Percentiles rank a stretch among this genome's conserved stretches.
Evolutionary conservation across 1,284 basidiomycete genomes (phyloP).

Genomic region (Bondarzewia mesenterica): DNA sequence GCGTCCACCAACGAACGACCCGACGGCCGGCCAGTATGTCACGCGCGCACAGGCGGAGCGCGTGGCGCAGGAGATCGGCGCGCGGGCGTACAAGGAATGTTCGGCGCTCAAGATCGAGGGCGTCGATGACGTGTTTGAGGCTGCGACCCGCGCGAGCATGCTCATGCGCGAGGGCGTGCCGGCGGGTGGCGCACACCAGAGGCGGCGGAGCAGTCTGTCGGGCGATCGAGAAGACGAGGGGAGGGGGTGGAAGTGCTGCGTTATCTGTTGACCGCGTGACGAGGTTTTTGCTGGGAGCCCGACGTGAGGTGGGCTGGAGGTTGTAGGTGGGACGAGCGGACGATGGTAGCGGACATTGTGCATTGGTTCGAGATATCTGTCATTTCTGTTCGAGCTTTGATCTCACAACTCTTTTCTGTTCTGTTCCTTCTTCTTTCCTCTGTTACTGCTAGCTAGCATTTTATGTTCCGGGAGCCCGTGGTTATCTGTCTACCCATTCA

Average conservation of each 20-base stretch:
- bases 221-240: slow-evolving; percentile 16
- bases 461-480: too few relatives aligned
- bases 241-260: slow-evolving; percentile 47
- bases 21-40: slow-evolving; percentile 42
- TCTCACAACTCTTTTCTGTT: too few relatives aligned
- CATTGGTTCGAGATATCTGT: too few relatives aligned
- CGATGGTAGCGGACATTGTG: too few relatives aligned
- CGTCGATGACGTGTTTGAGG: slow-evolving; percentile 93
- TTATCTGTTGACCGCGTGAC: slow-evolving; percentile 49
- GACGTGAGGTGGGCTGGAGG: background rate
- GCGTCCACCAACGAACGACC: slow-evolving; percentile 46
- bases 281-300: too few relatives aligned
- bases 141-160: slow-evolving; percentile 90
- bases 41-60: slow-evolving; percentile 70
- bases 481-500: too few relatives aligned
- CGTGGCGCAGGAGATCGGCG: slow-evolving; percentile 76
- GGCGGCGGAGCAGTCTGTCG: slow-evolving; percentile 13
- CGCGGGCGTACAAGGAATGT: slow-evolving; percentile 89
- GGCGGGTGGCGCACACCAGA: slow-evolving; percentile 17
- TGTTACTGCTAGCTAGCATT: too few relatives aligned
- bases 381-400: too few relatives aligned
- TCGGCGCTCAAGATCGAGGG: slow-evolving; percentile 88
- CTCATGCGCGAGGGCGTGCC: slow-evolving; percentile 80
- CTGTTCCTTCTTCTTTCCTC: too few relatives aligned
- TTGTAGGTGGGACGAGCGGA: background rate